phyloP scores from a whole-genome alignment of 1,139 yeast genomes.

The Taphrina flavorubra region DNA sequence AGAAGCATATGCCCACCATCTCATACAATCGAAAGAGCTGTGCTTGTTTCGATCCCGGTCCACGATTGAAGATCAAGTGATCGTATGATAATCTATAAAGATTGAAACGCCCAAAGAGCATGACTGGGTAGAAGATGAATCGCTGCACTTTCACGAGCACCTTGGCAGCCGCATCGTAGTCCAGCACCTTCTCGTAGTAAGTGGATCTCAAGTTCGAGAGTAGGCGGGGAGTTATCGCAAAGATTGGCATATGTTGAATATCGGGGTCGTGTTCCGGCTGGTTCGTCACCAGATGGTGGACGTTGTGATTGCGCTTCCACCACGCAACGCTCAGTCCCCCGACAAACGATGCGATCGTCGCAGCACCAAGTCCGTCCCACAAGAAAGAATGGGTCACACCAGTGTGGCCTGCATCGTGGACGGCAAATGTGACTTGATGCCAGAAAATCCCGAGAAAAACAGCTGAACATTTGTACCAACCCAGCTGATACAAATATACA shows the following conservation, averaged over 20 bases:
- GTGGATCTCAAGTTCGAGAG: slow-evolving; percentile 76
- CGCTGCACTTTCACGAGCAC: slow-evolving; percentile 67
- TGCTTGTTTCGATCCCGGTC: slow-evolving; percentile 80
- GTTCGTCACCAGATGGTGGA: slow-evolving; percentile 84
- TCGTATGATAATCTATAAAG: slow-evolving; percentile 81
- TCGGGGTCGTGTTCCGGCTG: slow-evolving; percentile 95
- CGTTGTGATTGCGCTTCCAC: slow-evolving; percentile 95
- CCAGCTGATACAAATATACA: slow-evolving; percentile 56
- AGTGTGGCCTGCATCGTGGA: slow-evolving; percentile 88
- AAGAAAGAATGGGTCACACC: slow-evolving; percentile 81
- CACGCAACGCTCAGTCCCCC: slow-evolving; percentile 93
- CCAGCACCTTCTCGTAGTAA: slow-evolving; percentile 69
- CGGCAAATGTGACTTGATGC: slow-evolving; percentile 89
- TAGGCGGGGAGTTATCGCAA: slow-evolving; percentile 78
- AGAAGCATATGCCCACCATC: slow-evolving; percentile 67
- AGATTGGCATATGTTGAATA: slow-evolving; percentile 89
- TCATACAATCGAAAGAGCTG: slow-evolving; percentile 88
- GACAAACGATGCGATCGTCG: slow-evolving; percentile 71
- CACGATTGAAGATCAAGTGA: slow-evolving; percentile 70
- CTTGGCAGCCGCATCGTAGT: slow-evolving; percentile 71
- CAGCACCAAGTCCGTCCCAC: slow-evolving; percentile 76
- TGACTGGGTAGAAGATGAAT: slow-evolving; percentile 74
- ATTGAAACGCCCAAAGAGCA: slow-evolving; percentile 84
- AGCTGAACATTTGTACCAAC: slow-evolving; percentile 65
- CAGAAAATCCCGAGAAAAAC: slow-evolving; percentile 74